These are phyloP conservation scores for Magnolia changhungtana DNA, from an alignment of 164 flowering plant genomes.

Conservation along the genomic window DNA sequence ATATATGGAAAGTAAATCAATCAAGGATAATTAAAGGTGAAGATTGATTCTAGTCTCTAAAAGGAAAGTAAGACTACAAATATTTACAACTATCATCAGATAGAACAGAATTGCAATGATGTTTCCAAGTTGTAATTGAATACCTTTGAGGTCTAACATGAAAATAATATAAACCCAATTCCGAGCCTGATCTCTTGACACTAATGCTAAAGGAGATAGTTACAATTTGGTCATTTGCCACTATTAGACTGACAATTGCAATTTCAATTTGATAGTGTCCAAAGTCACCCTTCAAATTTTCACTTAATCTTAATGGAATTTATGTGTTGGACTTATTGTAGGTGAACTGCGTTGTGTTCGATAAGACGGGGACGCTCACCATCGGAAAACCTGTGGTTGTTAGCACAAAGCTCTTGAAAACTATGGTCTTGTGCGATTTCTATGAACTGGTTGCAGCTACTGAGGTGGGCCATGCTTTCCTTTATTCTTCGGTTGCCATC, in stretches of 20 bases:
- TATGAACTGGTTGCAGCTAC: conserved; percentile 72
- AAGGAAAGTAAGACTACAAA: too few relatives aligned
- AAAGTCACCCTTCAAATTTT: not conserved
- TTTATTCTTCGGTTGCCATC: not conserved
- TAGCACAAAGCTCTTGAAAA: conserved; percentile 54
- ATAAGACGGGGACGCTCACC: conserved; percentile 95
- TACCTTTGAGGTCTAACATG: too few relatives aligned
- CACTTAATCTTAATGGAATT: not conserved
- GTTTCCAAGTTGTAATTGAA: too few relatives aligned
- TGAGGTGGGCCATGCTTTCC: conserved; percentile 45
- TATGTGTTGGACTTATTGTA: conserved; percentile 17
- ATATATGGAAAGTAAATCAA: too few relatives aligned
- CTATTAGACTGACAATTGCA: not conserved
- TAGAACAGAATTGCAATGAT: too few relatives aligned
- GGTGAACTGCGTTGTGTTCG: conserved; percentile 88
- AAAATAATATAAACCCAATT: too few relatives aligned
- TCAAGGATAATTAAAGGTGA: too few relatives aligned
- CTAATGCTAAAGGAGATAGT: too few relatives aligned
- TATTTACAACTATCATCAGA: too few relatives aligned
- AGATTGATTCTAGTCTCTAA: too few relatives aligned
- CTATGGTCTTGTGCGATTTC: conserved; percentile 58
- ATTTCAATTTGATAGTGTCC: not conserved
- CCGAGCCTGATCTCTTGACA: not conserved
- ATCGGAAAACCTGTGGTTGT: conserved; percentile 82
- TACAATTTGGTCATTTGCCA: too few relatives aligned